Evolutionary conservation across 2,329 filamentous ascomycete species (phyloP).

Genomic region (Ramularia endophylla): DNA sequence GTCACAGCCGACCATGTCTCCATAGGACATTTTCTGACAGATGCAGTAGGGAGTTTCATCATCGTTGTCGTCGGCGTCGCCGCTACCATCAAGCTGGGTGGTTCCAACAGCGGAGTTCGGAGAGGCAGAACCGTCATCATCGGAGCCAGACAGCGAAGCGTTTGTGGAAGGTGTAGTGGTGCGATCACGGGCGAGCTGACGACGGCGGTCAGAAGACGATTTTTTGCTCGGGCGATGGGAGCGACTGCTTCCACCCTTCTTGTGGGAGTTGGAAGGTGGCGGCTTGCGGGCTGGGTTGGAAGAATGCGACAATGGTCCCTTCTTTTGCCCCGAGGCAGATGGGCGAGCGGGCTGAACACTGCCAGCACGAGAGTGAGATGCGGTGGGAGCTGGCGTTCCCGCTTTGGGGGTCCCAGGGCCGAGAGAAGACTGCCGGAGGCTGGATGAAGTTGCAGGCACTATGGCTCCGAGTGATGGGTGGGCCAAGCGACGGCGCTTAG

Average conservation of each 20-base stretch:
- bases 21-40: slow-evolving; percentile 77
- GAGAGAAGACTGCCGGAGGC: slow-evolving; percentile 54
- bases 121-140: slow-evolving; percentile 20
- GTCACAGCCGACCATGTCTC: slow-evolving; percentile 86
- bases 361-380: slow-evolving; percentile 47
- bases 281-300: slow-evolving; percentile 45
- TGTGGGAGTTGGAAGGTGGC: slow-evolving; percentile 35
- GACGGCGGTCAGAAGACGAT: slow-evolving; percentile 25
- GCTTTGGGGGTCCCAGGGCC: slow-evolving; percentile 60
- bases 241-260: slow-evolving; percentile 17
- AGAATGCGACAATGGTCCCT: slow-evolving; percentile 22
- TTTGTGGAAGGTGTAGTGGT: slow-evolving; percentile 28
- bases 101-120: slow-evolving; percentile 27
- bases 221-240: slow-evolving; percentile 22
- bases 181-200: slow-evolving; percentile 30
- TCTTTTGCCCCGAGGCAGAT: slow-evolving; percentile 20
- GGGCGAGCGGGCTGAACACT: slow-evolving; percentile 49
- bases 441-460: slow-evolving; percentile 49
- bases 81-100: slow-evolving; percentile 24
- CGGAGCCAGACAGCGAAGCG: slow-evolving; percentile 22
- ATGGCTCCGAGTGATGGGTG: slow-evolving; percentile 45
- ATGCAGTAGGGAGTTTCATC: slow-evolving; percentile 65
- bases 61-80: slow-evolving; percentile 34
- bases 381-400: slow-evolving; percentile 43
- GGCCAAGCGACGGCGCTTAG: slow-evolving; percentile 53